A percentile compares a stretch with the other conserved stretches of the same genome.
Evolutionary conservation across 495 filamentous ascomycete species (phyloP).

Genomic region (Podospora australis): DNA sequence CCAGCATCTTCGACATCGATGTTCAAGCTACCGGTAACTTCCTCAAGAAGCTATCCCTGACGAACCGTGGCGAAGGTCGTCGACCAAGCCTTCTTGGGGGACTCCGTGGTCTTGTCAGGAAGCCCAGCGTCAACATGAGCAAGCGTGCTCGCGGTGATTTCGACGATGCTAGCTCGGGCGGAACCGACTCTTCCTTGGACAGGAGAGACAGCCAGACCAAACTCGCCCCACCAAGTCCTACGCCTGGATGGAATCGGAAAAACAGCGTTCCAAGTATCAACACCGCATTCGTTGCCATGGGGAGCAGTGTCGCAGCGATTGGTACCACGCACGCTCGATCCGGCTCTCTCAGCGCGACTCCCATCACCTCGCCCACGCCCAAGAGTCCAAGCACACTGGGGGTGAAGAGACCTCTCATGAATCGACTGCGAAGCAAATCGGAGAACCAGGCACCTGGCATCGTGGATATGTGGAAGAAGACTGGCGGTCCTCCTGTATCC

Average conservation of each 20-base stretch:
- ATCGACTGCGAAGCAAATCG: constrained; percentile 66
- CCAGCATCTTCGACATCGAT: constrained; percentile 52
- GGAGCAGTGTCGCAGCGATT: constrained; percentile 54
- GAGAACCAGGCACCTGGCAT: constrained; percentile 47
- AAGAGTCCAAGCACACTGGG: constrained; percentile 34
- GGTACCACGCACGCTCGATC: constrained; percentile 50
- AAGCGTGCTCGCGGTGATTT: constrained; percentile 41
- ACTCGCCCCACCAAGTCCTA: constrained; percentile 46
- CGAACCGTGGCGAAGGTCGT: constrained; percentile 42
- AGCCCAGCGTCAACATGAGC: constrained; percentile 40
- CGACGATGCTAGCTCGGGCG: constrained; percentile 34
- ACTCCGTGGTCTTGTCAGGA: constrained; percentile 50
- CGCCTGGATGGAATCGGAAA: constrained; percentile 53
- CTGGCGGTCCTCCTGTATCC: constrained; percentile 55
- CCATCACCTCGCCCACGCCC: constrained; percentile 47
- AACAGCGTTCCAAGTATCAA: constrained; percentile 56
- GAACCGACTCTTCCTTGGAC: constrained; percentile 26
- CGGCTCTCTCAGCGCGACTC: constrained; percentile 50
- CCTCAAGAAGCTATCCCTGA: constrained; percentile 52
- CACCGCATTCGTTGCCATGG: constrained; percentile 58
- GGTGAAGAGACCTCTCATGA: constrained; percentile 45
- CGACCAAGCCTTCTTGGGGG: constrained; percentile 37
- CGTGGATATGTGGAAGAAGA: constrained; percentile 44
- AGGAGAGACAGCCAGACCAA: constrained; percentile 45
- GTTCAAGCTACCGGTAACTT: constrained; percentile 52